Evolutionary conservation across 495 filamentous ascomycete species (phyloP), one percentile per base, ranked within the genome.

Genomic region (Delitschia confertaspora): DNA sequence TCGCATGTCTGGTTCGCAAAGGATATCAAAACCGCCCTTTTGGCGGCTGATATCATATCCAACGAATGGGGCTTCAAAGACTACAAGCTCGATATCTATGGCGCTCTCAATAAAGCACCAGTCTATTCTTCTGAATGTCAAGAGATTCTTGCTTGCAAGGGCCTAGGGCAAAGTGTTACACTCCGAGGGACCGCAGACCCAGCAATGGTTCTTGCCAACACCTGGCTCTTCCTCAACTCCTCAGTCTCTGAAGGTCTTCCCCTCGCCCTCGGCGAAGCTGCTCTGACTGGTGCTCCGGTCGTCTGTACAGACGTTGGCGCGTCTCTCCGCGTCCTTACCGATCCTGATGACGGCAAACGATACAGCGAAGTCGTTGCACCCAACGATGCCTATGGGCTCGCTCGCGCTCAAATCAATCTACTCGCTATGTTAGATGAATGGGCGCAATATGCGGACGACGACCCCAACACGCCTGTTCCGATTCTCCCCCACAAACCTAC

Each of bases 171-270:
- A 13, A 60, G 62, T 37, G 75, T 77, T 38, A 68, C 69, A 10
- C 63, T 80, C 10, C 59, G 69, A 16, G 76, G 76, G 13, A 74
- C 69, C n/a, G 65, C 68, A 9, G 72, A 78, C 35, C 72, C 75
- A 0, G 67, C 69, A 49, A 69, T 68, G 36, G 76, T 79, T 5
- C 68, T 80, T 2, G 62, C 74, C 29, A 72, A 75, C 37, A 74
- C 74, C 29, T 81, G 77, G 77, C 67, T 80, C 5, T 81, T 81
- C 63, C 65, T 81, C 25, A 81, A 81, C 60, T 81, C 77, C 0
- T 81, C 77, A 3, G 65, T 81, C 2, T 79, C 77, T 4, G 77
- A 81, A 58, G 77, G 77, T 47, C 69, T 81, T 0, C 77, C 77
- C 0, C 63, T 81, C 8, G 77, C 77, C n/a, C 65, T 81, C 3